Evolutionary conservation across 2,329 filamentous ascomycete genomes (phyloP).

Genomic region (Aspergillus calidoustus): DNA sequence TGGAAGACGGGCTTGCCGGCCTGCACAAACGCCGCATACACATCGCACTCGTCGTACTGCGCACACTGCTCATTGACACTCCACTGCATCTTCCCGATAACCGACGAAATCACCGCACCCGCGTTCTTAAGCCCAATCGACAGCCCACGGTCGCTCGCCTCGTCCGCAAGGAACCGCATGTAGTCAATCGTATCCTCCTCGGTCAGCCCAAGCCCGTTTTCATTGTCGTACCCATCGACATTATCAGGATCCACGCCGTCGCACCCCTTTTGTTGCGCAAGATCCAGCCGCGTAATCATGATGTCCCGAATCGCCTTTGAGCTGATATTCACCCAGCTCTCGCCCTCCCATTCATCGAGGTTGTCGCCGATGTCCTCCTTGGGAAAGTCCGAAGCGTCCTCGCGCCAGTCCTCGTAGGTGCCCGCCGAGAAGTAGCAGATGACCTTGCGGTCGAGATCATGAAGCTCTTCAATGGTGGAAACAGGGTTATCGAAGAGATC

Average conservation of each 20-base stretch:
- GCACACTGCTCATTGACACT: constrained; percentile 73
- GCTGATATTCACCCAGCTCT: constrained; percentile 68
- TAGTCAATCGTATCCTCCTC: constrained; percentile 61
- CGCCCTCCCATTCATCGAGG: constrained; percentile 68
- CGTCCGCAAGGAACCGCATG: constrained; percentile 62
- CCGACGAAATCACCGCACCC: constrained; percentile 59
- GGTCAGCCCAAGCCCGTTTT: constrained; percentile 66
- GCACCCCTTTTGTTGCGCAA: constrained; percentile 66
- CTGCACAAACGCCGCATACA: constrained; percentile 62
- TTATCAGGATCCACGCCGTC: constrained; percentile 74
- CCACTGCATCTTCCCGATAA: constrained; percentile 63
- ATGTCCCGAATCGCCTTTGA: constrained; percentile 65
- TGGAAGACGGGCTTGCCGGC: constrained; percentile 72
- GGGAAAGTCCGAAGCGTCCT: constrained; percentile 61
- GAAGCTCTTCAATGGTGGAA: constrained; percentile 53
- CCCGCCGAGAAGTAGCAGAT: constrained; percentile 79
- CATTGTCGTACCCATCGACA: constrained; percentile 68
- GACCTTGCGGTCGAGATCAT: constrained; percentile 60
- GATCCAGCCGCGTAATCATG: constrained; percentile 64
- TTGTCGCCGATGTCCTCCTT: constrained; percentile 60
- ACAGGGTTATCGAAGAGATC: constrained; percentile 60
- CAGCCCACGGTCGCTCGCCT: constrained; percentile 60
- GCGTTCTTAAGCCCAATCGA: constrained; percentile 73
- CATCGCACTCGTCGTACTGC: constrained; percentile 63
- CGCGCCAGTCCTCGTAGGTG: constrained; percentile 67